Evolutionary conservation across 1,284 basidiomycete species (phyloP).

Genomic region (Ustilago sp.): DNA sequence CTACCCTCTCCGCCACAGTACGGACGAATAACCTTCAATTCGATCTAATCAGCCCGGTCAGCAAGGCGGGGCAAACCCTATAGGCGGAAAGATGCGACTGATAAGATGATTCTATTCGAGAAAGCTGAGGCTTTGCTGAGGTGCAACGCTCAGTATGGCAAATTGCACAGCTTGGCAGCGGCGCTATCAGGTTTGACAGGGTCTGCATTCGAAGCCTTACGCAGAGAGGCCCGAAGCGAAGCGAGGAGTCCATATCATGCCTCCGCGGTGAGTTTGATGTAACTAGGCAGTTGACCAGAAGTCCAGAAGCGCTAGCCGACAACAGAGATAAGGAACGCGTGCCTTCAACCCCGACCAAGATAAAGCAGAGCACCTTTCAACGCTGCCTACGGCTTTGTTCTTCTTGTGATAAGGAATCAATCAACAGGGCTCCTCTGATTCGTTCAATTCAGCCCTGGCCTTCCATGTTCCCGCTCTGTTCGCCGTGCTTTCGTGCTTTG

Average conservation of each 20-base stretch:
- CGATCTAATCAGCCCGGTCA: background rate
- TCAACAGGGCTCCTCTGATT: conserved; percentile 3
- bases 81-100: conserved; percentile 23
- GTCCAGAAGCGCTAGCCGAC: conserved; percentile 32
- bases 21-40: background rate
- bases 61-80: background rate
- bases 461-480: background rate
- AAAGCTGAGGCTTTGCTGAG: background rate
- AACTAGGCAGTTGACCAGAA: conserved; percentile 19
- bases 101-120: conserved; percentile 23
- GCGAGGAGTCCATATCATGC: background rate
- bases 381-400: background rate
- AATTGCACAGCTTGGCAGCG: background rate
- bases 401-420: conserved; percentile 6
- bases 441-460: background rate
- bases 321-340: conserved; percentile 23
- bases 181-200: background rate
- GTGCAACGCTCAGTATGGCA: background rate
- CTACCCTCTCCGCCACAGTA: background rate
- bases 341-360: background rate
- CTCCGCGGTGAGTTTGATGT: background rate
- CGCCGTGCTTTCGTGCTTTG: background rate
- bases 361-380: conserved; percentile 1
- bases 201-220: background rate
- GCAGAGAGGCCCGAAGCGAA: background rate